Evolutionary conservation across 1,284 basidiomycete genomes (phyloP), one percentile per base, ranked within the genome.

Genomic region (Boletellus dicymbophilus): DNA sequence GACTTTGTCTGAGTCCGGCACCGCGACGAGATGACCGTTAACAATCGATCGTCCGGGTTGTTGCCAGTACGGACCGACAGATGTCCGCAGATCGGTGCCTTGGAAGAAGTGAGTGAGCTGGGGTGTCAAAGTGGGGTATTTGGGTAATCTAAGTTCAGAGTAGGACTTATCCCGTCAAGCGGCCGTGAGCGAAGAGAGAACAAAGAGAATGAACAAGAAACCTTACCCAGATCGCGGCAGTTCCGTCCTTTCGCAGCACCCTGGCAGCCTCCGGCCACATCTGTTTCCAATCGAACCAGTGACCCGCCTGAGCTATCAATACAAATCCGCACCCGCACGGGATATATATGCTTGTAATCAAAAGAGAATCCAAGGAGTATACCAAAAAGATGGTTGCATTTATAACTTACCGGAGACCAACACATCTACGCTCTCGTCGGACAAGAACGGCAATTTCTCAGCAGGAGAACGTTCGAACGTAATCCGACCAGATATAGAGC

Each of bases 261-360:
- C 88, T 76, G 1, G 77, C 75, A 1, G 84, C 71, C 63, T 93
- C 85, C 1, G 75, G 77, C 88, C 92, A 95, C 16, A 88, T 75
- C 50, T 74, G 77, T 1, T 67, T 61, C 78, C 88, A 90, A 60
- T 94, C 77, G 62, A 95, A 95, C 92, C 93, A 95, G 65, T 95
- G 93, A 0, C 85, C 84, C 0, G 93, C 84, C 68, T 94, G 93
- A 2, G 88, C 90, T 88, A 27, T 16, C 8, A 16, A 31, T 13
- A 8, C 9, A 16, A 3, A 26, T n/a, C n/a, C n/a, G n/a, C 5
- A 23, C 8, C 22, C 20, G 7, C 25, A 5, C 18, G n/a, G n/a
- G n/a, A n/a, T n/a, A n/a, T n/a, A n/a, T n/a, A n/a, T n/a, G n/a
- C n/a, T n/a, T n/a, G n/a, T n/a, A n/a, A n/a, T n/a, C n/a, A n/a